Evolutionary conservation across 2,329 filamentous ascomycete species (phyloP).

Genomic region (Fusarium verrucosum): DNA sequence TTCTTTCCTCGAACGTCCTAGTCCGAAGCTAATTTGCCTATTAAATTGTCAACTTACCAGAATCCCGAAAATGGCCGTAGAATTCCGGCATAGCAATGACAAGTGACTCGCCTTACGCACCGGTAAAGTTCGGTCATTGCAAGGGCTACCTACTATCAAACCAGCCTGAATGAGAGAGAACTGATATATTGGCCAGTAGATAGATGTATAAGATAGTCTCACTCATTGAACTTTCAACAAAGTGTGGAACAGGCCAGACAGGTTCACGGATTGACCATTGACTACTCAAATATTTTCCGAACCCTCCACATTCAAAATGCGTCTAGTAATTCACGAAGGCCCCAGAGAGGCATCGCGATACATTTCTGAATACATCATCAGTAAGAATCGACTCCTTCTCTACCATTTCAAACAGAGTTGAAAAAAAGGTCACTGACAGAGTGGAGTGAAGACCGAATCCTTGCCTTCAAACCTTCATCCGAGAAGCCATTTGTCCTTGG

Average conservation of each 20-base stretch:
- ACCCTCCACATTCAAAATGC: neutral
- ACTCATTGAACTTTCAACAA: neutral
- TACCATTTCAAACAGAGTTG: neutral
- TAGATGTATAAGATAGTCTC: neutral
- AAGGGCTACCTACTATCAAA: neutral
- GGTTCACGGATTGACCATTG: neutral
- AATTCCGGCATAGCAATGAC: neutral
- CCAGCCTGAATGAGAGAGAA: neutral
- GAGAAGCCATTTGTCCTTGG: conserved; percentile 13
- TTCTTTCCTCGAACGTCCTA: neutral
- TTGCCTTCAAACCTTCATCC: neutral
- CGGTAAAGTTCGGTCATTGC: conserved; percentile 16
- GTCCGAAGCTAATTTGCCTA: neutral
- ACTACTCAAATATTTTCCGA: neutral
- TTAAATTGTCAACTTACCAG: neutral
- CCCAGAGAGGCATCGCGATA: conserved; percentile 9
- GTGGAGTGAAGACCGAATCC: neutral
- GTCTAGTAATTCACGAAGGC: conserved; percentile 10
- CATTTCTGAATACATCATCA: conserved; percentile 18
- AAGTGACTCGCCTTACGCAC: accelerated
- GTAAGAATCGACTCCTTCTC: neutral
- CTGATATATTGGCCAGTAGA: neutral
- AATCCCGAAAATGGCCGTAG: neutral
- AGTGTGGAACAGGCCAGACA: neutral
- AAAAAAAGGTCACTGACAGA: neutral